These are phyloP conservation scores for Solanum sejunctum DNA, from an alignment of 257 asterid genomes.

Conservation along the genomic window DNA sequence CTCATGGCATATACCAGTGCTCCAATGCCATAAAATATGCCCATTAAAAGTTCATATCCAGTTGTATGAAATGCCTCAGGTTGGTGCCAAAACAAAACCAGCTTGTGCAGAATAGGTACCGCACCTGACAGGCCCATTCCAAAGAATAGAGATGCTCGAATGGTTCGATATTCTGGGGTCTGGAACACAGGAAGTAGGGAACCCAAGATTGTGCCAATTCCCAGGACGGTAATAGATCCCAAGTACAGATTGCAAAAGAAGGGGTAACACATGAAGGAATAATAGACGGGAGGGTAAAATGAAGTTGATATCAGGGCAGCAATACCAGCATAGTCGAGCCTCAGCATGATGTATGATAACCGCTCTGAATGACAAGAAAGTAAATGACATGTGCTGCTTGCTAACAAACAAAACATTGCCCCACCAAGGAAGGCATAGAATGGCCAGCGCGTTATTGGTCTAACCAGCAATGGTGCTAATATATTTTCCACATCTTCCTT, in stretches of 20 bases:
- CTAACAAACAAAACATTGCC: conserved; percentile 90
- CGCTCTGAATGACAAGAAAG: conserved; percentile 84
- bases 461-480: conserved; percentile 53
- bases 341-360: conserved; percentile 68
- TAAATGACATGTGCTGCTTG: conserved; percentile 89
- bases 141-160: conserved; percentile 72
- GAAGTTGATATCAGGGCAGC: conserved; percentile 88
- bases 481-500: conserved; percentile 71
- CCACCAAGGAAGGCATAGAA: conserved; percentile 89
- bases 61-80: conserved; percentile 88
- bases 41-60: conserved; percentile 76
- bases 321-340: conserved; percentile 86
- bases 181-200: conserved; percentile 88
- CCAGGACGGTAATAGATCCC: conserved; percentile 75
- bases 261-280: conserved; percentile 94
- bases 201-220: conserved; percentile 49
- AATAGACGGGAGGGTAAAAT: conserved; percentile 89
- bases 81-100: conserved; percentile 64
- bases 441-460: conserved; percentile 97
- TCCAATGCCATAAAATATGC: conserved; percentile 59
- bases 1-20: conserved; percentile 76
- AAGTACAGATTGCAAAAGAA: conserved; percentile 72
- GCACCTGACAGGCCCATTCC: conserved; percentile 88
- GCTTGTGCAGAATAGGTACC: conserved; percentile 75
- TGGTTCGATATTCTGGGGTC: conserved; percentile 56